Base-by-base conservation (phyloP, 73 alveolate species). In the Stentor roeselii region DNA sequence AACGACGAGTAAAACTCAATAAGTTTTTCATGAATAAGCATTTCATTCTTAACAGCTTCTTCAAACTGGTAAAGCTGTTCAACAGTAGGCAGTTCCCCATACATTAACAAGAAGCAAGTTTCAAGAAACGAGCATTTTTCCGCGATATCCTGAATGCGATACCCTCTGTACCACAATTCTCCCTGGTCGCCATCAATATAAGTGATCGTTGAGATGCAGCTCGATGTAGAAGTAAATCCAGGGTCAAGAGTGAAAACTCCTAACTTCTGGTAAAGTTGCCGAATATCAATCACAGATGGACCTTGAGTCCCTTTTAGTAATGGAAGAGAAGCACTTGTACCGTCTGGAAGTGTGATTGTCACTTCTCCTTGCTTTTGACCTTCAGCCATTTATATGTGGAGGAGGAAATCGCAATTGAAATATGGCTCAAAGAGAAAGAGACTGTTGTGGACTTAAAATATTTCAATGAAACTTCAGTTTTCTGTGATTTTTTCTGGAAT, bases 141-240 rank as follows among this genome's bases (percentile, higher is more conserved):
- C 0, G 99, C 99, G 3, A 95, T 78, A 31, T 89, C 93, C 77
- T 95, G 93, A 75, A 95, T 93, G 34, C 90, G 86, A 78, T 95
- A 95, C n/a, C 99, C 99, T 89, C 99, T 88, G 85, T 93, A 93
- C 85, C 92, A 86, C n/a, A 95, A 89, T 59, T 91, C 41, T 37
- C 98, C 99, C 61, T 88, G 60, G 37, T 89, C 97, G n/a, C 99
- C 99, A 82, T 95, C 99, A 39, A 93, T 93, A 82, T 85, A 95
- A 3, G 99, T 95, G 74, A 95, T 93, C 3, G 92, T 88, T 0
- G 97, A 91, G 39, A 88, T 84, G 82, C 98, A 95, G 60, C 94
- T 89, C 27, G 83, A 1, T 1, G 99, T 95, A 35, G 97, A 86
- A 35, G 95, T 90, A 88, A 91, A 93, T 32, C 98, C 98, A 31